A percentile compares a stretch with the other conserved stretches of the same genome.
phyloP scores from a whole-genome alignment of 352 stramenopile species.

The Phytophthora cajani region DNA sequence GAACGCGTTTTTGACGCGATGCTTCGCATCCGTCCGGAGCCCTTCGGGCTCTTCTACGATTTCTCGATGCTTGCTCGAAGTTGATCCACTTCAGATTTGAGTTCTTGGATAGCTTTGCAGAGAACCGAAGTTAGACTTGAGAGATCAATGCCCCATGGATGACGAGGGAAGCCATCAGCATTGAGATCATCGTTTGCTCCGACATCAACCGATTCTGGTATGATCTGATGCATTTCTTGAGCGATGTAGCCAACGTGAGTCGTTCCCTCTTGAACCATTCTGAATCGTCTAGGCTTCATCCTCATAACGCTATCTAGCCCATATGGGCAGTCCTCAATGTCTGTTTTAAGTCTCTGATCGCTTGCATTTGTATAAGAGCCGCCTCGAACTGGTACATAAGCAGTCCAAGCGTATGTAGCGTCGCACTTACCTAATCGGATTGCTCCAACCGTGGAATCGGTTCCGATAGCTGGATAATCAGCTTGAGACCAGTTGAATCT shows the following conservation, averaged over 20 bases:
- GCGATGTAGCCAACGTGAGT: constrained; percentile 4
- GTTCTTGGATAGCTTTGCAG: constrained; percentile 7
- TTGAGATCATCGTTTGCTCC: neutral
- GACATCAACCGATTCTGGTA: neutral
- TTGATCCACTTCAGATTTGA: neutral
- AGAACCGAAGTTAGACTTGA: neutral
- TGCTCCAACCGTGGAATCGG: too few species aligned
- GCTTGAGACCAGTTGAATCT: too few species aligned
- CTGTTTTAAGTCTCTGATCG: neutral
- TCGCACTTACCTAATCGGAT: too few species aligned
- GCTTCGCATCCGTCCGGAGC: too few species aligned
- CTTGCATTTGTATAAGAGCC: constrained; percentile 9
- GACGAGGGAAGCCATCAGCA: too few species aligned
- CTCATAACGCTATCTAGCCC: neutral
- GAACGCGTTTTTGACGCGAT: too few species aligned
- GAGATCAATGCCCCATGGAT: too few species aligned
- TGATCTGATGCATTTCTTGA: neutral
- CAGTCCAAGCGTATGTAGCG: too few species aligned
- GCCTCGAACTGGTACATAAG: too few species aligned
- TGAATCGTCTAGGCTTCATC: neutral
- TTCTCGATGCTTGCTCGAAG: neutral
- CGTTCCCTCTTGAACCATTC: too few species aligned
- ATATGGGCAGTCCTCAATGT: constrained; percentile 4
- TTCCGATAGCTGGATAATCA: too few species aligned
- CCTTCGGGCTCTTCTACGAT: neutral